Percentiles rank a stretch among this genome's conserved stretches.
These are phyloP conservation scores for Phytophthora palmivora DNA, from an alignment of 352 stramenopile genomes.

Conservation along the genomic window DNA sequence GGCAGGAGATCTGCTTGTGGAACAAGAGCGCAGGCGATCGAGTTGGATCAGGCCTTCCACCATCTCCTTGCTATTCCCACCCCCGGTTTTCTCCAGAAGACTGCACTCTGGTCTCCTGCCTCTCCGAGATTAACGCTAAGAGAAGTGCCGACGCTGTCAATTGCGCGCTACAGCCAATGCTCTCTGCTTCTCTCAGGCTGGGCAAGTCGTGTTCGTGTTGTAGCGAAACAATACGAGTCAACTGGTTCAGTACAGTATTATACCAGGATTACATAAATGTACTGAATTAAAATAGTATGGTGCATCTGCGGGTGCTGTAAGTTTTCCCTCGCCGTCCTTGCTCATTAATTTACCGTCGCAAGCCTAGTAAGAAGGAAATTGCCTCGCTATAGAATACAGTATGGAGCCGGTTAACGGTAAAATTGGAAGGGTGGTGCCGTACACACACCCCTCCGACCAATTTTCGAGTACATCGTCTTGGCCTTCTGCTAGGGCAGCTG, in stretches of 20 bases:
- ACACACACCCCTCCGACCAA: background rate
- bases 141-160: slow-evolving; percentile 21
- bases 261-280: background rate
- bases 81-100: slow-evolving; percentile 26
- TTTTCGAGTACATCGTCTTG: slow-evolving; percentile 28
- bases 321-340: too few species aligned
- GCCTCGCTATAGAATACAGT: too few species aligned
- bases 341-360: too few species aligned
- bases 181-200: slow-evolving; percentile 22
- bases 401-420: background rate
- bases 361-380: too few species aligned
- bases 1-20: slow-evolving; percentile 15
- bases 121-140: slow-evolving; percentile 22
- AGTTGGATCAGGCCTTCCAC: slow-evolving; percentile 20
- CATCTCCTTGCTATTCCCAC: slow-evolving; percentile 26
- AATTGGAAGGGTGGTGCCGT: background rate
- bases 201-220: too few species aligned
- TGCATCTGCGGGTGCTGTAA: too few species aligned
- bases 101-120: slow-evolving; percentile 23
- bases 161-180: slow-evolving; percentile 22
- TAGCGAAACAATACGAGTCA: too few species aligned
- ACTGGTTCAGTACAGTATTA: slow-evolving; percentile 4
- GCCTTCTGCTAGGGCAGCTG: slow-evolving; percentile 25
- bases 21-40: slow-evolving; percentile 24
- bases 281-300: too few species aligned